A percentile compares a stretch with the other conserved stretches of the same genome.
Conservation (phyloP, 192 early-diverging fungal genomes). For the Coemansia sp. region DNA sequence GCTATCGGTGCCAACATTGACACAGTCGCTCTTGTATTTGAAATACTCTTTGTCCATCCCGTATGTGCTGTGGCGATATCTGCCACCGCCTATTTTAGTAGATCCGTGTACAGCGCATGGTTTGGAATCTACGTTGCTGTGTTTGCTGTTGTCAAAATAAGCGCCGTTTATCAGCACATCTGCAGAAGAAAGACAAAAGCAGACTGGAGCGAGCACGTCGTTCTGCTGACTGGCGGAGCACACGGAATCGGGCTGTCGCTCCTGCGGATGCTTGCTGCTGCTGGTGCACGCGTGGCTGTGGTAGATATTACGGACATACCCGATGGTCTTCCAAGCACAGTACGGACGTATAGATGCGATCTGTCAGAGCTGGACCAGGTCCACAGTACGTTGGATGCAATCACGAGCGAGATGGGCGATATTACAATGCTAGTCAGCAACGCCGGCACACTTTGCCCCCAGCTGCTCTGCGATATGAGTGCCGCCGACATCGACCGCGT, state of each 20-base stretch:
- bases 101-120: conserved; percentile 6
- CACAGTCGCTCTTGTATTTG: conserved; percentile 13
- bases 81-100: conserved; percentile 12
- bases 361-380: conserved; percentile 26
- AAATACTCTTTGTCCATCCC: conserved; percentile 9
- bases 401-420: conserved; percentile 57
- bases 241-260: conserved; percentile 49
- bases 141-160: conserved; percentile 6
- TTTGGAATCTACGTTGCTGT: conserved; percentile 13
- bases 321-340: neutral
- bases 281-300: conserved; percentile 28
- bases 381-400: conserved; percentile 5
- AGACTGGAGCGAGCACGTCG: conserved; percentile 38
- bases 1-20: conserved; percentile 38
- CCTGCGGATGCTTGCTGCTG: conserved; percentile 11
- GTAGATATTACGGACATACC: conserved; percentile 36
- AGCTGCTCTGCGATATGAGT: conserved; percentile 60
- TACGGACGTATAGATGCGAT: conserved; percentile 37
- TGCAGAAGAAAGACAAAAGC: neutral
- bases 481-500: conserved; percentile 60
- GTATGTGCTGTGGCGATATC: conserved; percentile 10
- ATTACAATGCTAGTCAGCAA: conserved; percentile 83
- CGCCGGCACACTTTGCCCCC: conserved; percentile 71
- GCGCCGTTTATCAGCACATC: neutral
- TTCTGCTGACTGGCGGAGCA: conserved; percentile 45